phyloP scores from a whole-genome alignment of 2,329 filamentous ascomycete genomes.

The Claviceps sp. region DNA sequence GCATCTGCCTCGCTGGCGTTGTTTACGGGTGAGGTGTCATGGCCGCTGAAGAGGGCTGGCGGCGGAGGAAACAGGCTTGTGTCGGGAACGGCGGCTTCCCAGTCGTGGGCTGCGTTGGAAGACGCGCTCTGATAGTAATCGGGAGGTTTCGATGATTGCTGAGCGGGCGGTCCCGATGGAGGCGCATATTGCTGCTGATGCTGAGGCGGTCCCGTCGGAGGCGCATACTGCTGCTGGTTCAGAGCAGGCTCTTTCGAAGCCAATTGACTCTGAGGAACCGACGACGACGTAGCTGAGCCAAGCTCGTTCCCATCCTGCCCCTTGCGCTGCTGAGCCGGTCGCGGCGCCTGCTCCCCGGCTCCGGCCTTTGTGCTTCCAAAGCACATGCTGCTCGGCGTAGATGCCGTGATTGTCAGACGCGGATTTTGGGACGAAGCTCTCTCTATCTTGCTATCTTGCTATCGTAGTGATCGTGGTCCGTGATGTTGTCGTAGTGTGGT shows the following conservation, averaged over 20 bases:
- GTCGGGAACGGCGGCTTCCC: conserved; percentile 58
- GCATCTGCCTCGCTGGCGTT: conserved; percentile 56
- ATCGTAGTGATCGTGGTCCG: no score
- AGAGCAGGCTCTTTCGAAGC: conserved; percentile 7
- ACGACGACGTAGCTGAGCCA: conserved; percentile 2
- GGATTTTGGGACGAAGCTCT: no score
- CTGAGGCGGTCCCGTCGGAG: conserved; percentile 19
- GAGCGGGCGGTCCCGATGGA: conserved; percentile 16
- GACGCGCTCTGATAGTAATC: no score
- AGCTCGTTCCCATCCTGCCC: conserved; percentile 12
- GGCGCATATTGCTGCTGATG: conserved; percentile 14
- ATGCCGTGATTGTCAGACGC: not conserved
- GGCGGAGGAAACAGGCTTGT: conserved; percentile 60
- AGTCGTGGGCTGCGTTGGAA: conserved; percentile 44
- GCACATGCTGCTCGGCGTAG: conserved; percentile 25
- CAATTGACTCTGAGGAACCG: conserved; percentile 7
- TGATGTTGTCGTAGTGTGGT: no score
- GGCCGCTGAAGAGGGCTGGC: conserved; percentile 49
- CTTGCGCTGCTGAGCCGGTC: conserved; percentile 18
- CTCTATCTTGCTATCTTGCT: no score
- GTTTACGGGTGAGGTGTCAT: conserved; percentile 51
- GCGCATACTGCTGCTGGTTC: conserved; percentile 11
- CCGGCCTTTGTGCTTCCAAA: conserved; percentile 29
- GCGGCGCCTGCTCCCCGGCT: conserved; percentile 25
- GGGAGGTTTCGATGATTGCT: no score